Conservation (phyloP, 169 alveolate genomes). For the Eimeria sp. region DNA sequence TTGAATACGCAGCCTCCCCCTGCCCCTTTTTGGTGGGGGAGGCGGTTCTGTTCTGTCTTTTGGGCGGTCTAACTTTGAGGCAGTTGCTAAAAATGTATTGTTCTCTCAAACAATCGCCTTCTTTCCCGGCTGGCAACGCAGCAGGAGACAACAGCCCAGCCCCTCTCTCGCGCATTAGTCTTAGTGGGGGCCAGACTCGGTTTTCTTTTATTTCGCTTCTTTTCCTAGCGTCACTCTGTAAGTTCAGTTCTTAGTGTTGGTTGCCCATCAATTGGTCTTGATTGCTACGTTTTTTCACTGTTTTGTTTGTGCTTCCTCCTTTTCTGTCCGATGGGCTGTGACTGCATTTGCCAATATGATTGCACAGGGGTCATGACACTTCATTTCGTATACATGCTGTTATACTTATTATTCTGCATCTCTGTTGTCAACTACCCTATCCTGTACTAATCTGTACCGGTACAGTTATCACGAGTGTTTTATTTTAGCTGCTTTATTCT, state of each 20-base stretch:
- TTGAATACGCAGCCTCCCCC: constrained; percentile 15
- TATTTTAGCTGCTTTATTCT: too few species aligned
- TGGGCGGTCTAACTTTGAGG: constrained; percentile 42
- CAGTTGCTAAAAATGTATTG: constrained; percentile 63
- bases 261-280: too few species aligned
- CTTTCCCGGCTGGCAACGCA: neutral
- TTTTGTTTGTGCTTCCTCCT: neutral
- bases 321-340: neutral
- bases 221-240: constrained; percentile 48
- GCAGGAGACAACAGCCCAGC: constrained; percentile 58
- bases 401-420: too few species aligned
- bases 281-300: too few species aligned
- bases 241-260: neutral
- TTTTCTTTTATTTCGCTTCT: constrained; percentile 71
- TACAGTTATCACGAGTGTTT: too few species aligned
- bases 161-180: constrained; percentile 17
- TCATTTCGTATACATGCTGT: too few species aligned
- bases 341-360: neutral
- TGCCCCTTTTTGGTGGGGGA: constrained; percentile 16
- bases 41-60: constrained; percentile 35
- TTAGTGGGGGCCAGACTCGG: constrained; percentile 79
- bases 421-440: too few species aligned
- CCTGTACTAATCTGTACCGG: too few species aligned
- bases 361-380: too few species aligned
- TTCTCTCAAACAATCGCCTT: neutral